Base-by-base conservation (phyloP, 441 rosid species). In the Jatropha podagrica region DNA sequence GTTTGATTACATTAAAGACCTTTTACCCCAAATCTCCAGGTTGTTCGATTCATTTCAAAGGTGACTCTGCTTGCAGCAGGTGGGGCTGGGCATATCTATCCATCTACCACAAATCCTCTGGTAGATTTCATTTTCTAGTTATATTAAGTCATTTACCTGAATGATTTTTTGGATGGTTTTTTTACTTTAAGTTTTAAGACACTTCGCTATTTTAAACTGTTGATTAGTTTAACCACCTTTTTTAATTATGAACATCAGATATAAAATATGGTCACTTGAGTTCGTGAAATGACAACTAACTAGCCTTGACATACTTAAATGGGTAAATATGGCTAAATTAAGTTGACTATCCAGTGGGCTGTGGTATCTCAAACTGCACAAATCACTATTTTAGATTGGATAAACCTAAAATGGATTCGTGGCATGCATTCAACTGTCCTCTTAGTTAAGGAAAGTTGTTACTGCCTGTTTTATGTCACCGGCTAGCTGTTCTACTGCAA, bases 71-170 rank as follows among this genome's bases (percentile, higher is more conserved):
- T 96, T 72, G 99, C 98, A 76, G 94, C 99, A 49, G 99, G 99
- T 72, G 98, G 99, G 68, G 99, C 96, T 44, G 99, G 99, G 6
- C 99, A 96, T 84, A 89, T 96, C 77, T 96, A 96, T 77, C 97
- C 97, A 20, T 88, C 92, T 44, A 92, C 99, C 41, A 91, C 99
- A 46, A 96, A 96, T 86, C 98, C 99, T 74, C 89, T 51, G 88
- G 99, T 96, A 89, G 17, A 27, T 62, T 15, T 27, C 65, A 8
- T 46, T 23, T 46, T 56, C 65, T 41, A 55, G 52, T 61, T 54
- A 32, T 40, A 27, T 65, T 32, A 46, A 63, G 37, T 49, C 42
- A n/a, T 75, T 32, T 48, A 46, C 41, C 4, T 18, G 37, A 58
- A 13, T 46, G 38, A 38, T 32, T 12, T 26, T 59, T 55, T 68